Conservation (phyloP, 345 rosid species). For the Populus davidiana region DNA sequence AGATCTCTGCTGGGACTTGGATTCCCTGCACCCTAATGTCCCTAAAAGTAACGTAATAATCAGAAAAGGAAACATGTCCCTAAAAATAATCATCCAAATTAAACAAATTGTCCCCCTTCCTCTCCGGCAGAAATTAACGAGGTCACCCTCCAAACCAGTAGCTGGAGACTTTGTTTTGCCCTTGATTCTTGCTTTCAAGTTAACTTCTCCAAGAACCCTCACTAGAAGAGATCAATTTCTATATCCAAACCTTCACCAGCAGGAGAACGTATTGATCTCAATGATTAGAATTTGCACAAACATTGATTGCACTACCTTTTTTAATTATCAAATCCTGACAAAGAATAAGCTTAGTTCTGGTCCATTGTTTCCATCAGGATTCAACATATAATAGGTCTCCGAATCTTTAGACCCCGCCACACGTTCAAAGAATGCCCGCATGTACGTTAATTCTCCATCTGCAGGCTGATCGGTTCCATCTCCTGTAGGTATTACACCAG, state of each 20-base stretch:
- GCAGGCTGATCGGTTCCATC: conserved; percentile 27
- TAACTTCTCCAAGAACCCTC: neutral
- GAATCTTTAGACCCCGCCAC: conserved; percentile 80
- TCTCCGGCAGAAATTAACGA: neutral
- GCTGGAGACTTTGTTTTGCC: neutral
- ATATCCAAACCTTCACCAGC: neutral
- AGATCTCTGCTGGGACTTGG: neutral
- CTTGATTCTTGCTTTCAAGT: neutral
- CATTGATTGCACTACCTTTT: neutral
- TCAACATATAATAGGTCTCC: conserved; percentile 82
- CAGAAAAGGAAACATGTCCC: neutral
- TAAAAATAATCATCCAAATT: neutral
- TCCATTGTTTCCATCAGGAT: conserved; percentile 67
- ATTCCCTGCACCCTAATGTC: neutral
- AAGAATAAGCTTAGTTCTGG: conserved; percentile 72
- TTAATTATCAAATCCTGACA: conserved; percentile 41
- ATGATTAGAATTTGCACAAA: neutral
- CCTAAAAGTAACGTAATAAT: neutral
- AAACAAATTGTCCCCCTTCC: neutral
- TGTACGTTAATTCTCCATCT: conserved; percentile 71
- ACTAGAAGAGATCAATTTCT: neutral
- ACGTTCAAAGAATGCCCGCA: conserved; percentile 79
- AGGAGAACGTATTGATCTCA: neutral
- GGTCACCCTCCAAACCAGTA: neutral
- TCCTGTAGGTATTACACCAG: conserved; percentile 59